Evolutionary conservation across 139 green algal genomes (phyloP).

Genomic region (Pseudopediastrum boryanum): DNA sequence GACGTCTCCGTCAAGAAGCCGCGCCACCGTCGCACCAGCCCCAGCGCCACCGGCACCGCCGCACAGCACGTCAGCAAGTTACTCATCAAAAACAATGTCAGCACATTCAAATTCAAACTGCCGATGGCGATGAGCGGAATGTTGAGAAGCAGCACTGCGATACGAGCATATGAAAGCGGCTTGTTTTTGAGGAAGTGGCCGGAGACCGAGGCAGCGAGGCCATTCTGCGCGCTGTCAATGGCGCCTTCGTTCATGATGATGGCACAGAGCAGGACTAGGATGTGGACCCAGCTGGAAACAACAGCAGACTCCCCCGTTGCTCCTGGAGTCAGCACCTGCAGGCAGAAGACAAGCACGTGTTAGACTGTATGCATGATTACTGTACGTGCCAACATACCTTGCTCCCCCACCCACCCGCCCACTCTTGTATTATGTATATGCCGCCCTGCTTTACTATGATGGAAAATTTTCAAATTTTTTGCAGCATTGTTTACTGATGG

Average conservation of each 20-base stretch:
- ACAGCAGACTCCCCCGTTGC: no score
- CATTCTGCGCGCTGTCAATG: constrained; percentile 73
- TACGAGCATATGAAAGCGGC: constrained; percentile 22
- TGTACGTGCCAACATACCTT: no score
- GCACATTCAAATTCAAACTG: constrained; percentile 57
- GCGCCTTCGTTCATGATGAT: constrained; percentile 77
- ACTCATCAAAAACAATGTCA: constrained; percentile 80
- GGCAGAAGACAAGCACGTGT: no score
- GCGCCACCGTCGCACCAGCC: constrained; percentile 28
- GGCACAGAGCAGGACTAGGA: constrained; percentile 64
- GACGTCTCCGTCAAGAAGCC: constrained; percentile 38
- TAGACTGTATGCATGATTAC: no score
- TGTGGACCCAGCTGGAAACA: constrained; percentile 60
- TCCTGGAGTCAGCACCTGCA: no score
- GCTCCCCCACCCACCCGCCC: no score
- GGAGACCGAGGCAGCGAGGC: constrained; percentile 52
- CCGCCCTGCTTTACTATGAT: no score
- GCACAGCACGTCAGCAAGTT: constrained; percentile 81
- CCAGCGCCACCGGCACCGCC: constrained; percentile 61
- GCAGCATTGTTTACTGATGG: no score
- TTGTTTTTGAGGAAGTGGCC: constrained; percentile 42
- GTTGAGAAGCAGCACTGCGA: constrained; percentile 74
- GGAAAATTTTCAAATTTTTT: no score
- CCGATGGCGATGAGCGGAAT: constrained; percentile 64
- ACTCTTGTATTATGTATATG: no score